Percentiles rank a stretch among this genome's conserved stretches.
Conservation (phyloP, 2,329 filamentous ascomycete species). For the Penicillium sp. region DNA sequence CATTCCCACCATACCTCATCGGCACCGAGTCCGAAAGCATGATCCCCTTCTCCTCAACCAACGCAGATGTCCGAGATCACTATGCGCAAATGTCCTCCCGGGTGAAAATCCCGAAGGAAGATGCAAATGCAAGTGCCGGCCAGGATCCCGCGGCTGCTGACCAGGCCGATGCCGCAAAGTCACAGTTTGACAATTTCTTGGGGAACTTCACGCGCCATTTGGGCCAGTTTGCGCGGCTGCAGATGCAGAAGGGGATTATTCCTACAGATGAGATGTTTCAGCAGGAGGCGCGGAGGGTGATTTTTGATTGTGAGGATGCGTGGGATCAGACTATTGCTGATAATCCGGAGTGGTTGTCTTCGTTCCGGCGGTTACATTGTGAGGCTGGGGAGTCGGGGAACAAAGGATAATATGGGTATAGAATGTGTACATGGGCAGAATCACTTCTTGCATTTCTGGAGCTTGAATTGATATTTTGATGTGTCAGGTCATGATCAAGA, state of each 20-base stretch:
- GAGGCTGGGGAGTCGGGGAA: background rate
- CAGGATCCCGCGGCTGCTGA: background rate
- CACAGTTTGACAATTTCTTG: conserved; percentile 15
- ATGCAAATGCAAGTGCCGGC: background rate
- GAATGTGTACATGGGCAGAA: background rate
- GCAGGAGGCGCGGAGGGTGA: conserved; percentile 47
- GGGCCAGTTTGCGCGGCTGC: conserved; percentile 19
- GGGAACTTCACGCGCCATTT: conserved; percentile 14
- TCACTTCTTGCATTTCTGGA: background rate
- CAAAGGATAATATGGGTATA: background rate
- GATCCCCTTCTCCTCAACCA: conserved; percentile 24
- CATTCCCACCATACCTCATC: conserved; percentile 23
- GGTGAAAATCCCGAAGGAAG: background rate
- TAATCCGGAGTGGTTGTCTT: conserved; percentile 25
- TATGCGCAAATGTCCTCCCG: conserved; percentile 16
- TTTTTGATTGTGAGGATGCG: conserved; percentile 52
- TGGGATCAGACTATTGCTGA: conserved; percentile 48
- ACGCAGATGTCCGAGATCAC: conserved; percentile 13
- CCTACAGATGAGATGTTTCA: conserved; percentile 55
- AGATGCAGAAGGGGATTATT: conserved; percentile 29
- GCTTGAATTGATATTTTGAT: background rate
- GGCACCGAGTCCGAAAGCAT: conserved; percentile 18
- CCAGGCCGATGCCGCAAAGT: background rate
- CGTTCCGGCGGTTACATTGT: conserved; percentile 20
- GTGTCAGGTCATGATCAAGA: no score